A percentile compares a stretch with the other conserved stretches of the same genome.
These are phyloP conservation scores for Erysiphe neolycopersici DNA, from an alignment of 2,329 filamentous ascomycete genomes.

Conservation along the genomic window DNA sequence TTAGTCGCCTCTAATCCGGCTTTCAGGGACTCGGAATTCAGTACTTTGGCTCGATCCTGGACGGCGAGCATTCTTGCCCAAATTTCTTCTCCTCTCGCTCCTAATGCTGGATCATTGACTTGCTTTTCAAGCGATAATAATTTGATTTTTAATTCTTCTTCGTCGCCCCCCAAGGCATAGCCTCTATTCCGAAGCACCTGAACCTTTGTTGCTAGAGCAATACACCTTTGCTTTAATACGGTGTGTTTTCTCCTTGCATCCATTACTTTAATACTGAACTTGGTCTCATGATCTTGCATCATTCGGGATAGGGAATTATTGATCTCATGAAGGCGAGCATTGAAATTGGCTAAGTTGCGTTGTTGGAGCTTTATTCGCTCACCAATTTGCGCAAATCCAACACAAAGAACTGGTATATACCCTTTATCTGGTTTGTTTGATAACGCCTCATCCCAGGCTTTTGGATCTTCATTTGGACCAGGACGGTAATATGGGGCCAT, in stretches of 20 bases:
- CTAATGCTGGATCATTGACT: slow-evolving; percentile 48
- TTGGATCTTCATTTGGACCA: slow-evolving; percentile 39
- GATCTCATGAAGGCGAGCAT: slow-evolving; percentile 50
- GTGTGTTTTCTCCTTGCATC: slow-evolving; percentile 48
- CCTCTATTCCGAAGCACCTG: slow-evolving; percentile 60
- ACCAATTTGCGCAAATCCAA: slow-evolving; percentile 45
- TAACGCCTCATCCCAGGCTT: slow-evolving; percentile 64
- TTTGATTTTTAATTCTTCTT: slow-evolving; percentile 52
- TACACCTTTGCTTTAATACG: slow-evolving; percentile 42
- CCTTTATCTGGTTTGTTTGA: slow-evolving; percentile 51
- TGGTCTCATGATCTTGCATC: slow-evolving; percentile 49
- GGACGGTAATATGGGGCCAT: slow-evolving; percentile 54
- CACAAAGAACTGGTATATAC: slow-evolving; percentile 51
- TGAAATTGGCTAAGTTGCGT: slow-evolving; percentile 40
- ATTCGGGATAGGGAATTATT: slow-evolving; percentile 47
- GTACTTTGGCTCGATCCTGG: slow-evolving; percentile 40
- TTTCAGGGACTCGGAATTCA: slow-evolving; percentile 50
- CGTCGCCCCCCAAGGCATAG: slow-evolving; percentile 52
- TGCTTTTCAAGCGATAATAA: slow-evolving; percentile 40
- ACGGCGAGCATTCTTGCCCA: slow-evolving; percentile 60
- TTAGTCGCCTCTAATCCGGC: slow-evolving; percentile 28
- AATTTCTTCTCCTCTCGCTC: slow-evolving; percentile 55
- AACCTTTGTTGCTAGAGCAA: slow-evolving; percentile 51
- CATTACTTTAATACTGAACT: slow-evolving; percentile 45
- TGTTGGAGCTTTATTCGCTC: slow-evolving; percentile 48